Evolutionary conservation across 371 early-diverging fungal genomes (phyloP).

Genomic region (Mortierella polycephala): DNA sequence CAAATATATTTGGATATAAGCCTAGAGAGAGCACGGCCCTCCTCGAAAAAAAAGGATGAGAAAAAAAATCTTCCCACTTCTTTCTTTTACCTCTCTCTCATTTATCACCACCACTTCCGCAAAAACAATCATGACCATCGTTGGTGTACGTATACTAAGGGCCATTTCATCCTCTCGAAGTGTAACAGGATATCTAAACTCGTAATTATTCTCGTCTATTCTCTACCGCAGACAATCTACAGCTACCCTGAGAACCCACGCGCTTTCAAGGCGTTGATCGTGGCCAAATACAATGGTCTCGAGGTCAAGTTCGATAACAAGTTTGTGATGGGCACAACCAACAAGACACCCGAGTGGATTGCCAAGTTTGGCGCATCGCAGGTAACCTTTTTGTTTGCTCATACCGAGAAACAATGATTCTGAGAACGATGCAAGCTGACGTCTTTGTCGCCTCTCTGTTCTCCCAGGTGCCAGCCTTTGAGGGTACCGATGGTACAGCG

Average conservation of each 20-base stretch:
- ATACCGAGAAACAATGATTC: background rate
- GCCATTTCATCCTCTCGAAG: too few relatives aligned
- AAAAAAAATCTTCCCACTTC: background rate
- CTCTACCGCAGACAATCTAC: slow-evolving; percentile 16
- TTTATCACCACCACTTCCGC: background rate
- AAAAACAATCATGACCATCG: slow-evolving; percentile 2
- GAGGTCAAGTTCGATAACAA: slow-evolving; percentile 23
- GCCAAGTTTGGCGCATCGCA: slow-evolving; percentile 76
- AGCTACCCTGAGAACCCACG: slow-evolving; percentile 22
- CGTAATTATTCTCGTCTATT: too few relatives aligned
- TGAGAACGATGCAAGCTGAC: background rate
- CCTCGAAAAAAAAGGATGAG: background rate
- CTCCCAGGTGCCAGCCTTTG: slow-evolving; percentile 77
- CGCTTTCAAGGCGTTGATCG: slow-evolving; percentile 17
- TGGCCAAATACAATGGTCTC: slow-evolving; percentile 25
- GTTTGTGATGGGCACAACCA: slow-evolving; percentile 74
- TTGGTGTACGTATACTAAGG: too few relatives aligned
- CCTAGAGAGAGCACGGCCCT: background rate
- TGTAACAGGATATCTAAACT: too few relatives aligned
- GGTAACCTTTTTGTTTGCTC: slow-evolving; percentile 4
- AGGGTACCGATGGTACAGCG: slow-evolving; percentile 72
- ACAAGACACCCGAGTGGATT: slow-evolving; percentile 80
- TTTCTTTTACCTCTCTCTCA: background rate
- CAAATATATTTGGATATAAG: too few relatives aligned
- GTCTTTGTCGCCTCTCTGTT: background rate